A percentile compares a stretch with the other conserved stretches of the same genome.
phyloP scores from a whole-genome alignment of 2,329 filamentous ascomycete genomes.

The Fusarium sp. region DNA sequence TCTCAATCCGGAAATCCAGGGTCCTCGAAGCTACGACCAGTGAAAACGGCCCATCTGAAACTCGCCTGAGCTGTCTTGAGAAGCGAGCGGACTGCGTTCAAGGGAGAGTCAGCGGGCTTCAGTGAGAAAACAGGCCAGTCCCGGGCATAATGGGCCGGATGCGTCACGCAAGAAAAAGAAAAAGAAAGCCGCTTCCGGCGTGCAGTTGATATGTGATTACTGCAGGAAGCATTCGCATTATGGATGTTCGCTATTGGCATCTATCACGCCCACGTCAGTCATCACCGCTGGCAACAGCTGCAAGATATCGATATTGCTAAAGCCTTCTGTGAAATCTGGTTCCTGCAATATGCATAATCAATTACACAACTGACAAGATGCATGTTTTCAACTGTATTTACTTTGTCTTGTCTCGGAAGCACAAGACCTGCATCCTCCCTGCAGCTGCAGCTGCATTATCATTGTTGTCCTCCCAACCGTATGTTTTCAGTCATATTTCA shows the following conservation, averaged over 20 bases:
- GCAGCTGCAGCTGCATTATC: background rate
- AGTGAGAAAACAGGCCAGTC: constrained; percentile 7
- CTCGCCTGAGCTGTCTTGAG: constrained; percentile 28
- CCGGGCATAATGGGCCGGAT: constrained; percentile 4
- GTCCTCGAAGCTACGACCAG: constrained; percentile 17
- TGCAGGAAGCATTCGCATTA: background rate
- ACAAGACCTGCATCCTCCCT: constrained; percentile 20
- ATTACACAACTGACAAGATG: constrained; percentile 27
- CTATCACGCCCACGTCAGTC: constrained; percentile 38
- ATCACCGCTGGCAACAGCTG: constrained; percentile 38
- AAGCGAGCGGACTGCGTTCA: constrained; percentile 13
- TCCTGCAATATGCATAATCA: constrained; percentile 19
- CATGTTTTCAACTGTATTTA: constrained; percentile 19
- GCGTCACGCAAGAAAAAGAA: constrained; percentile 6
- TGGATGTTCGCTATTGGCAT: constrained; percentile 16
- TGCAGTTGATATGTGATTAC: background rate
- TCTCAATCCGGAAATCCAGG: constrained; percentile 20
- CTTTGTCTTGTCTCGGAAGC: constrained; percentile 27
- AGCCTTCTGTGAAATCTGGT: constrained; percentile 6
- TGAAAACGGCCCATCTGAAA: constrained; percentile 29
- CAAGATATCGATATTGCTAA: constrained; percentile 5
- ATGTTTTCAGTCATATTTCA: constrained; percentile 2
- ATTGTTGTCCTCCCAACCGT: constrained; percentile 24
- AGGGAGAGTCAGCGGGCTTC: constrained; percentile 17
- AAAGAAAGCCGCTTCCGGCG: background rate